Evolutionary conservation across 495 filamentous ascomycete genomes (phyloP).

Genomic region (Podospora anserina): DNA sequence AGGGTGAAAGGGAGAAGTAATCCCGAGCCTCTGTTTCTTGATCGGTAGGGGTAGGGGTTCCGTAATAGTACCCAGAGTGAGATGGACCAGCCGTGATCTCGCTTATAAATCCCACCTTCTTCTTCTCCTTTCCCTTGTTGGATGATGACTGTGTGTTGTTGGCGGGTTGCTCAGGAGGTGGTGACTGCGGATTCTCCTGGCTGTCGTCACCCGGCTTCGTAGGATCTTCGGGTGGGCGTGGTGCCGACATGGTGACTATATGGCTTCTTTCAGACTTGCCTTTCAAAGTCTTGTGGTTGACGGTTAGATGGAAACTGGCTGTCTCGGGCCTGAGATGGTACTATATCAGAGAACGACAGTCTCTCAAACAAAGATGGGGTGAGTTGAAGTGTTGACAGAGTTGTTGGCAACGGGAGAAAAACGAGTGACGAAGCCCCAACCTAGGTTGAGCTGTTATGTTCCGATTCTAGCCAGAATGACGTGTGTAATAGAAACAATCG

Average conservation of each 20-base stretch:
- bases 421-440: background rate
- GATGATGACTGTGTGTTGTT: background rate
- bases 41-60: slow-evolving; percentile 15
- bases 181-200: background rate
- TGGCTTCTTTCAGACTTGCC: background rate
- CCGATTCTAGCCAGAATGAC: background rate
- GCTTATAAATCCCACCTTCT: slow-evolving; percentile 31
- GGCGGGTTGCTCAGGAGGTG: slow-evolving; percentile 6
- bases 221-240: slow-evolving; percentile 10
- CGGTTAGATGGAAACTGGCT: background rate
- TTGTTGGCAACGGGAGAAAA: background rate
- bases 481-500: background rate
- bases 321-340: background rate
- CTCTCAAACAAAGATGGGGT: background rate
- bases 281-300: background rate
- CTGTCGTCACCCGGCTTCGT: background rate
- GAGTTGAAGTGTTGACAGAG: background rate
- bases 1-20: slow-evolving; percentile 27
- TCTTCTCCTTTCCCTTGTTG: slow-evolving; percentile 32
- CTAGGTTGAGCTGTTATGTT: background rate
- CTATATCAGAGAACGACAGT: background rate
- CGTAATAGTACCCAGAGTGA: slow-evolving; percentile 5
- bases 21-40: slow-evolving; percentile 15
- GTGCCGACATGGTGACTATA: slow-evolving; percentile 17
- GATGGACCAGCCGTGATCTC: slow-evolving; percentile 1